Evolutionary conservation across 371 early-diverging fungal species (phyloP).

Genomic region (Smittium culicis): DNA sequence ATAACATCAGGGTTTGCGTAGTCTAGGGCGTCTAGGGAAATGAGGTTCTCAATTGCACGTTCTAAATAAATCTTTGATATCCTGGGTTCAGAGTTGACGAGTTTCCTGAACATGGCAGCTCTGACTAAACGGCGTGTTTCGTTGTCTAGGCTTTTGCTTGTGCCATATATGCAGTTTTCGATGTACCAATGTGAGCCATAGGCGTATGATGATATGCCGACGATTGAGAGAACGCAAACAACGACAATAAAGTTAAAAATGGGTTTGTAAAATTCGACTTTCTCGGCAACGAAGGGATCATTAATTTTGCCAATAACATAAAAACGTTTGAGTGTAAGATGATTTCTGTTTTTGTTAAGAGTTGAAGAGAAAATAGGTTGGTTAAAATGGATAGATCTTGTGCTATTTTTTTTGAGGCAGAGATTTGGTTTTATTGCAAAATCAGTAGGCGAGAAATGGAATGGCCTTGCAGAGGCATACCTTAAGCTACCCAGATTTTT

Average conservation of each 20-base stretch:
- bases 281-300: not conserved
- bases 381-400: too few species aligned
- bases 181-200: conserved; percentile 7
- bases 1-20: not conserved
- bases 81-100: not conserved
- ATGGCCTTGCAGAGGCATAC: too few species aligned
- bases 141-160: not conserved
- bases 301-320: not conserved
- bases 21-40: not conserved
- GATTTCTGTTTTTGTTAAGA: too few species aligned
- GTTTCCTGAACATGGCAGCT: conserved; percentile 3
- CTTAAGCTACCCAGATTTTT: too few species aligned
- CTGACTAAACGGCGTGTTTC: conserved; percentile 5
- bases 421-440: too few species aligned
- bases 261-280: conserved; percentile 6
- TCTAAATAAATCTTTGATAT: not conserved
- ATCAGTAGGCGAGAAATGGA: too few species aligned
- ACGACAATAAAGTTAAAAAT: conserved; percentile 15
- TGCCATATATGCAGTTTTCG: conserved; percentile 1
- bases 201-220: conserved; percentile 8
- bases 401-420: too few species aligned
- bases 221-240: conserved; percentile 3
- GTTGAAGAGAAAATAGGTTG: too few species aligned
- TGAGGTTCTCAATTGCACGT: conserved; percentile 2
- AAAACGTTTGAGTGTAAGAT: too few species aligned